Percentiles rank a stretch among this genome's conserved stretches.
Conservation (phyloP, 176 grass and related monocot species). For the Carex littledalei region DNA sequence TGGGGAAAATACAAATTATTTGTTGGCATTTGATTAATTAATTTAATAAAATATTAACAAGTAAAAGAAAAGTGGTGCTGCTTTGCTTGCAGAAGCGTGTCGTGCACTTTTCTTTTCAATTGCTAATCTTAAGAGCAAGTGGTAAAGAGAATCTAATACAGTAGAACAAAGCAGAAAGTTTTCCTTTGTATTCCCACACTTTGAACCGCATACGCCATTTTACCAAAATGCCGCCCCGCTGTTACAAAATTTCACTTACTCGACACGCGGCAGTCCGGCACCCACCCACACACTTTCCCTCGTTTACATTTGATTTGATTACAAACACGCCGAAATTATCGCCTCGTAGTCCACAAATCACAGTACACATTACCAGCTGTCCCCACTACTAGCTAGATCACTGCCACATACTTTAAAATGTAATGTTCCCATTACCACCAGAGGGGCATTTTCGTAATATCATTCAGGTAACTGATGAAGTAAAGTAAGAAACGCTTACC, state of each 20-base stretch:
- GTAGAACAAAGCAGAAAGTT: background rate
- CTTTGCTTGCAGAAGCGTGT: conserved; percentile 4
- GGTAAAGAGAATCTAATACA: background rate
- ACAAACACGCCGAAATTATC: background rate
- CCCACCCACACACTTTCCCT: background rate
- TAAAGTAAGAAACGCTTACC: conserved; percentile 15
- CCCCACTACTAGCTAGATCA: background rate
- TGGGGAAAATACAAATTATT: background rate
- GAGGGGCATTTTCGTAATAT: too few species aligned
- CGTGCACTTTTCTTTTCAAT: background rate
- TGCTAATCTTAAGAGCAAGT: background rate
- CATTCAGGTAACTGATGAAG: too few species aligned
- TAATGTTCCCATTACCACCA: too few species aligned
- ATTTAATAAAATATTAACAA: background rate
- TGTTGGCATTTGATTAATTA: background rate
- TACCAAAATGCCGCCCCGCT: background rate
- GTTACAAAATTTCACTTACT: background rate
- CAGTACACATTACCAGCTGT: background rate
- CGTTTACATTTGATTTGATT: background rate
- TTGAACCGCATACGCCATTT: background rate
- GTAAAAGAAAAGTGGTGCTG: background rate
- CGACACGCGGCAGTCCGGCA: too few species aligned
- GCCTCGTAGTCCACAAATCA: background rate
- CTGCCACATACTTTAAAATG: background rate
- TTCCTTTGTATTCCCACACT: background rate